These are phyloP conservation scores for Testicularia cyperi DNA, from an alignment of 1,284 basidiomycete species.

Conservation along the genomic window DNA sequence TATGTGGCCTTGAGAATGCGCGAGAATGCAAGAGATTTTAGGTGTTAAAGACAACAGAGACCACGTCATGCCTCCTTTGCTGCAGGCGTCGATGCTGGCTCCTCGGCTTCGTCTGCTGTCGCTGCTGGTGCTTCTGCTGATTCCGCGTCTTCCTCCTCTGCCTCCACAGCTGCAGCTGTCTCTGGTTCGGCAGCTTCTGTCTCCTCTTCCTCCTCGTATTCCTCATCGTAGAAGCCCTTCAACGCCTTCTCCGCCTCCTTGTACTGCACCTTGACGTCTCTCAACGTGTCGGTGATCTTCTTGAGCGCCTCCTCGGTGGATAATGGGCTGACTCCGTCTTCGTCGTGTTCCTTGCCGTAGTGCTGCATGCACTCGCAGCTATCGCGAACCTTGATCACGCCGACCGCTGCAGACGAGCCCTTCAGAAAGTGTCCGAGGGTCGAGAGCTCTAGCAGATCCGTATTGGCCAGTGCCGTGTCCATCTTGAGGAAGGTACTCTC, in stretches of 20 bases:
- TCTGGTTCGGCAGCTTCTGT: constrained; percentile 15
- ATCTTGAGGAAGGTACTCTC: constrained; percentile 74
- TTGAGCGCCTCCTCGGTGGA: constrained; percentile 36
- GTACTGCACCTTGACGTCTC: constrained; percentile 49
- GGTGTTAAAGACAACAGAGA: too few relatives aligned
- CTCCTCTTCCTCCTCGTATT: constrained; percentile 60
- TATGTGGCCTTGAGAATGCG: too few relatives aligned
- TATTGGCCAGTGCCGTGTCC: constrained; percentile 70
- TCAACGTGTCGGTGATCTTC: constrained; percentile 36
- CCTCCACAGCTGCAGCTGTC: constrained; percentile 35
- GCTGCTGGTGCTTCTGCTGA: constrained; percentile 47
- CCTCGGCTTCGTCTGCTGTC: neutral
- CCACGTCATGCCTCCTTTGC: too few relatives aligned
- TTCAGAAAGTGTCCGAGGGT: constrained; percentile 88
- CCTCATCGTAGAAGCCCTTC: constrained; percentile 61
- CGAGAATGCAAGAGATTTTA: too few relatives aligned
- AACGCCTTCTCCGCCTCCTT: constrained; percentile 55
- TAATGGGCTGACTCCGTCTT: constrained; percentile 46
- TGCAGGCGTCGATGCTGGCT: too few relatives aligned
- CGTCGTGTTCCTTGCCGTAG: constrained; percentile 66
- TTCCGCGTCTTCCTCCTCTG: constrained; percentile 64
- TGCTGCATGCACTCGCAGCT: constrained; percentile 88
- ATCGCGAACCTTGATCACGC: constrained; percentile 75
- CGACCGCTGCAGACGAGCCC: constrained; percentile 87
- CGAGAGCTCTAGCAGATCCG: constrained; percentile 71